Percentiles rank a stretch among this genome's conserved stretches.
phyloP scores from a whole-genome alignment of 2,329 filamentous ascomycete genomes.

The Fusarium sp. region DNA sequence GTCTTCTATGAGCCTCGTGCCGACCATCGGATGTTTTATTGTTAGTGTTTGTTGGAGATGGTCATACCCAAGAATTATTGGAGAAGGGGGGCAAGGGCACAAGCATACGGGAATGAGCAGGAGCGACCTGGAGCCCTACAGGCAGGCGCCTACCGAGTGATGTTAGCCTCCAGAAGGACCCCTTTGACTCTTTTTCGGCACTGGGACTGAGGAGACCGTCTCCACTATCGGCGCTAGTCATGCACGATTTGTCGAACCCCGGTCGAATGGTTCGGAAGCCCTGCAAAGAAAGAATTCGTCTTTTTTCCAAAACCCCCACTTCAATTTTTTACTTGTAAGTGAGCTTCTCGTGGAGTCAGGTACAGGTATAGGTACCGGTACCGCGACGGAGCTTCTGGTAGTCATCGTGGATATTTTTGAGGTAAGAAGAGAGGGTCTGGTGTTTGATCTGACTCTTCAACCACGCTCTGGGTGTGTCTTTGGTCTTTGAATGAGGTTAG shows the following conservation, averaged over 20 bases:
- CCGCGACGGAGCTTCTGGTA: constrained; percentile 29
- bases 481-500: constrained; percentile 10
- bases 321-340: constrained; percentile 37
- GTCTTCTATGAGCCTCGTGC: constrained; percentile 14
- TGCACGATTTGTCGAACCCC: constrained; percentile 52
- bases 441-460: constrained; percentile 36
- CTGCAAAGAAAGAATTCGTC: constrained; percentile 17
- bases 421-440: constrained; percentile 38
- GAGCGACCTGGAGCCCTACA: constrained; percentile 13
- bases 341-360: constrained; percentile 11
- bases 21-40: constrained; percentile 38
- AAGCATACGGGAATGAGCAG: constrained; percentile 5
- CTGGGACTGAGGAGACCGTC: constrained; percentile 40
- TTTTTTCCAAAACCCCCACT: constrained; percentile 26
- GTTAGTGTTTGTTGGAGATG: constrained; percentile 29
- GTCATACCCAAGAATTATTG: constrained; percentile 3
- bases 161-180: constrained; percentile 30
- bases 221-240: constrained; percentile 46
- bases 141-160: constrained; percentile 12
- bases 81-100: not conserved
- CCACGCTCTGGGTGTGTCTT: constrained; percentile 41
- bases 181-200: constrained; percentile 45
- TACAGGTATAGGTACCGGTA: constrained; percentile 45
- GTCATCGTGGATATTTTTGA: constrained; percentile 41
- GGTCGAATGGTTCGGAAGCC: constrained; percentile 37